Base-by-base conservation (phyloP, 2,329 filamentous ascomycete species). In the Phaeomoniella chlamydospora region DNA sequence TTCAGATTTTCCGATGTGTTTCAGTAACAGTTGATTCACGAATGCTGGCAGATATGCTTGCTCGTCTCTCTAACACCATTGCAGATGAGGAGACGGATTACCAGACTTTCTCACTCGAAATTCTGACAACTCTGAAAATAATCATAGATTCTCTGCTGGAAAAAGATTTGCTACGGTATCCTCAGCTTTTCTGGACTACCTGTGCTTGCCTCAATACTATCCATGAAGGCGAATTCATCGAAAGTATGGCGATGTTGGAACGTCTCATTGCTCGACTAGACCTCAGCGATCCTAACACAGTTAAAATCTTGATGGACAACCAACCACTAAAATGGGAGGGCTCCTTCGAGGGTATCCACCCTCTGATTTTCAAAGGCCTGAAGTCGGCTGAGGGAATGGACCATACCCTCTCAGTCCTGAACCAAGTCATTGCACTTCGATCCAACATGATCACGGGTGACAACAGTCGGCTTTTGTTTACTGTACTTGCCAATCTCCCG, bases 21-120 rank as follows among this genome's bases (percentile, higher is more conserved):
- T 72, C 93, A 17, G 92, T 84, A 12, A 85, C 82, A 1, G 63
- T 96, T 15, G 88, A 98, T 51, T 86, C 92, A 46, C 70, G 77
- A 39, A 98, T 96, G 88, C 70, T 98, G 12, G 86, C 85, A 2
- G 90, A 98, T 50, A 98, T 98, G 86, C 74, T 98, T 15, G 87
- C 83, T 10, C 73, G 92, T 33, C 67, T 98, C 18, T 96, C 88
- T 2, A 98, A 96, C 55, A 98, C 90, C 0, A 90, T 98, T 48
- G 87, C 92, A 0, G 88, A 96, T 44, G 86, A 94, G 46, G 85
- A 94, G 49, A 73, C 77, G 0, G 88, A 96, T 58, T 93, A 94
- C 37, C 85, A 94, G 50, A 88, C 86, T 0, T 98, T 98, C 50
- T 92, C 90, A 0, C 88, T 96, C 79, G 92, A 98, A 53, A 96